Evolutionary conservation across 1,284 basidiomycete species (phyloP).

Genomic region (Polyporus tsugae): DNA sequence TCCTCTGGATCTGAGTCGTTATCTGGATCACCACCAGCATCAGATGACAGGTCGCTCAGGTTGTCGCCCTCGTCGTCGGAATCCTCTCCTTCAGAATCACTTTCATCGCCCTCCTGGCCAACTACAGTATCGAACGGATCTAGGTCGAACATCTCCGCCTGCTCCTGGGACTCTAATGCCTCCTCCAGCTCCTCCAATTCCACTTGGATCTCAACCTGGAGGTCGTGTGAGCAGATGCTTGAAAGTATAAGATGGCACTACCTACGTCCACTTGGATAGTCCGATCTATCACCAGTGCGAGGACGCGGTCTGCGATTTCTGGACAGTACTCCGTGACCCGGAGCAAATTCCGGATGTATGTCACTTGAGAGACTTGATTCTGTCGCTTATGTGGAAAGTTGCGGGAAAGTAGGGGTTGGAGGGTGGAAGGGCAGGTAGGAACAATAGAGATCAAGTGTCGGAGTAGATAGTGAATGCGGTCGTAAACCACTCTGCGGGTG

Average conservation of each 20-base stretch:
- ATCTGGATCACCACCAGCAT: constrained; percentile 67
- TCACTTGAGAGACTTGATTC: constrained; percentile 80
- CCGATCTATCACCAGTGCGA: constrained; percentile 88
- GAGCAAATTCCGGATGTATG: constrained; percentile 93
- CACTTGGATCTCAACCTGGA: constrained; percentile 94
- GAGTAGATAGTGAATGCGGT: constrained; percentile 87
- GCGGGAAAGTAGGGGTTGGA: constrained; percentile 85
- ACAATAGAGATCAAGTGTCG: constrained; percentile 88
- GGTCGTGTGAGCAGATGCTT: constrained; percentile 18
- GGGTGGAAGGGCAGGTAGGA: constrained; percentile 86
- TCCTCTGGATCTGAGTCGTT: constrained; percentile 47
- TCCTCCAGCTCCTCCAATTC: constrained; percentile 94
- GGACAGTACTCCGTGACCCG: constrained; percentile 90
- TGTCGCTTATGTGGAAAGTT: constrained; percentile 96
- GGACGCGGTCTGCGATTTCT: constrained; percentile 86
- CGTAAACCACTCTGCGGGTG: constrained; percentile 86
- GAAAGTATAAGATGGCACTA: constrained; percentile 24
- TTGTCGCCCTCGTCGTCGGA: constrained; percentile 57
- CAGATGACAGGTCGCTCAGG: constrained; percentile 74
- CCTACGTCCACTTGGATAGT: constrained; percentile 95
- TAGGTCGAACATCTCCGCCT: constrained; percentile 73
- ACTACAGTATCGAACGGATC: constrained; percentile 88
- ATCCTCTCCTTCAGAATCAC: constrained; percentile 61
- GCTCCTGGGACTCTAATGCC: constrained; percentile 61
- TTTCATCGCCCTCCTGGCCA: constrained; percentile 72